phyloP scores from a whole-genome alignment of 495 filamentous ascomycete genomes.

The Aspergillus steynii region DNA sequence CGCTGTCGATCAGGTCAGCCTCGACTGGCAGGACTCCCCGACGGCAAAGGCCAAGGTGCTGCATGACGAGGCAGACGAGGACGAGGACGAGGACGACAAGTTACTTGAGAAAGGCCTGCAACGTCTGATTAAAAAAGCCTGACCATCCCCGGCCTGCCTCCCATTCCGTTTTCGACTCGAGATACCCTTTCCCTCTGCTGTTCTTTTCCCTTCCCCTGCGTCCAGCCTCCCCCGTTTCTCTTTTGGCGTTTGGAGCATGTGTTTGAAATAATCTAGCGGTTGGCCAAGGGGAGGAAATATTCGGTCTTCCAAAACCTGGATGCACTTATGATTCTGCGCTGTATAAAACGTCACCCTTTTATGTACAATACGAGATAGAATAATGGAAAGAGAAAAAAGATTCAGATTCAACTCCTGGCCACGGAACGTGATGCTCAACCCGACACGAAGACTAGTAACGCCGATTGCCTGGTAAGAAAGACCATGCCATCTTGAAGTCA shows the following conservation, averaged over 20 bases:
- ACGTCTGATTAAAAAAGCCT: conserved; percentile 21
- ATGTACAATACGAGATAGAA: conserved; percentile 29
- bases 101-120: conserved; percentile 37
- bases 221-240: conserved; percentile 13
- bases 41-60: conserved; percentile 1
- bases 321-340: conserved; percentile 4
- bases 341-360: conserved; percentile 11
- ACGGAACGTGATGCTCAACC: conserved; percentile 3
- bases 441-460: conserved; percentile 10
- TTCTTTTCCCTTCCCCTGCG: conserved; percentile 7
- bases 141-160: neutral
- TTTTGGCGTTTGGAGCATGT: conserved; percentile 17
- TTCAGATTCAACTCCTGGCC: neutral
- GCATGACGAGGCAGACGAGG: neutral
- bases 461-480: conserved; percentile 12
- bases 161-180: neutral
- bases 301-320: neutral
- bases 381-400: neutral
- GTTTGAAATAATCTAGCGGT: neutral
- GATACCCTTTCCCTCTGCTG: neutral
- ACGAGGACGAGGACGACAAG: conserved; percentile 21
- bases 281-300: neutral
- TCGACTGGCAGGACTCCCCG: conserved; percentile 3
- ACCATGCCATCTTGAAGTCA: conserved; percentile 15
- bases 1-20: neutral